phyloP scores from a whole-genome alignment of 768 basidiomycete genomes.

The Holtermannia corniformis region DNA sequence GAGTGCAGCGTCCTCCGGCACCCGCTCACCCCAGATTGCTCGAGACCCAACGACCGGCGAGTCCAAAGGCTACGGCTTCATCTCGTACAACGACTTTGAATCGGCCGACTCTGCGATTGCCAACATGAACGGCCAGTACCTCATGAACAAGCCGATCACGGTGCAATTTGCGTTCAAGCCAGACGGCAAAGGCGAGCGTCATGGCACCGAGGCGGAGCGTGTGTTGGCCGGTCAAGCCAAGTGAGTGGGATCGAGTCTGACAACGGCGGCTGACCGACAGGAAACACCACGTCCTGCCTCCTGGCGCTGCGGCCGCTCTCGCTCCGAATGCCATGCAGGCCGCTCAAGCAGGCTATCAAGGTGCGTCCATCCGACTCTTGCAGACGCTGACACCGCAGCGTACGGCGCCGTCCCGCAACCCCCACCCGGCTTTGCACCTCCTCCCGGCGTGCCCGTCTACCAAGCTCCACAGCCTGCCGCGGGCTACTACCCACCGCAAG shows the following conservation, averaged over 20 bases:
- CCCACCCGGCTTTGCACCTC: constrained; percentile 12
- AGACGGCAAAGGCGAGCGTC: constrained; percentile 95
- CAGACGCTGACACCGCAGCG: constrained; percentile 18
- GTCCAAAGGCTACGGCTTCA: constrained; percentile 96
- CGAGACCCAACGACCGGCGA: constrained; percentile 72
- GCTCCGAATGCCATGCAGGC: constrained; percentile 7
- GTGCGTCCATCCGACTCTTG: constrained; percentile 6
- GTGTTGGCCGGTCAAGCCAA: constrained; percentile 89
- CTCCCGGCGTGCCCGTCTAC: constrained; percentile 38
- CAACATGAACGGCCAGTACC: constrained; percentile 92
- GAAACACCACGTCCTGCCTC: constrained; percentile 49
- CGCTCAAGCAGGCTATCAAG: constrained; percentile 23
- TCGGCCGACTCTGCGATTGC: constrained; percentile 92
- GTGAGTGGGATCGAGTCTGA: constrained; percentile 44
- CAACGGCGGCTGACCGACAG: constrained; percentile 44
- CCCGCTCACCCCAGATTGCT: constrained; percentile 58
- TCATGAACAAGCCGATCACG: constrained; percentile 95
- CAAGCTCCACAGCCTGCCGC: constrained; percentile 18
- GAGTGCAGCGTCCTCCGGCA: constrained; percentile 6
- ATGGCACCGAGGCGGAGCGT: constrained; percentile 93
- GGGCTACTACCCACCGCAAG: constrained; percentile 13
- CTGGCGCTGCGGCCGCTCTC: too few relatives aligned
- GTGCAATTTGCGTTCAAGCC: constrained; percentile 99
- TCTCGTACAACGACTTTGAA: constrained; percentile 95
- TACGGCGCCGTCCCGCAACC: constrained; percentile 10